phyloP scores from a whole-genome alignment of 371 early-diverging fungal genomes.

The Mycotypha africana region DNA sequence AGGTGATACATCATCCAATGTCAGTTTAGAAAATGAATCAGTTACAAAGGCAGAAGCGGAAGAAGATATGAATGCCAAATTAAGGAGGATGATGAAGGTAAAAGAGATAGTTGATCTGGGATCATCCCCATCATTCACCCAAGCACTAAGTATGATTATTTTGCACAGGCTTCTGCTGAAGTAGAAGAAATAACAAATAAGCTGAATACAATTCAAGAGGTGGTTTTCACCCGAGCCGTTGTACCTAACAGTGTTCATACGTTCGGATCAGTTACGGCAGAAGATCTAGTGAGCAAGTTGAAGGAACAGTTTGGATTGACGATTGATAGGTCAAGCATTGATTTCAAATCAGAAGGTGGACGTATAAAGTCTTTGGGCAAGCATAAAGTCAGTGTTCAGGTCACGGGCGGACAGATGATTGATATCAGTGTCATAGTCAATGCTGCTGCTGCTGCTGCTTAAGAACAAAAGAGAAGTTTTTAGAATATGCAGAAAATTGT shows the following conservation, averaged over 20 bases:
- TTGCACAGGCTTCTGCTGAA: no score
- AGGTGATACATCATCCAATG: neutral
- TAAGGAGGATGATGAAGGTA: no score
- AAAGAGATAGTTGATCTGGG: no score
- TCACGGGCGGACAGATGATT: slow-evolving; percentile 19
- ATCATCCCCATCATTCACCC: no score
- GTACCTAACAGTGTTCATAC: slow-evolving; percentile 37
- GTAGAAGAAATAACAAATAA: slow-evolving; percentile 12
- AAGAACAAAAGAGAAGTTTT: neutral
- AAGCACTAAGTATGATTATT: no score
- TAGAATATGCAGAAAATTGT: no score
- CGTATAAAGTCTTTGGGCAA: slow-evolving; percentile 43
- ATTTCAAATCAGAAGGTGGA: slow-evolving; percentile 32
- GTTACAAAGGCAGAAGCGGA: neutral
- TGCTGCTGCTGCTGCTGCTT: slow-evolving; percentile 16
- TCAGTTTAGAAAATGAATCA: no score
- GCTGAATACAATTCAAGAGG: slow-evolving; percentile 17
- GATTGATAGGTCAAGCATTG: slow-evolving; percentile 33
- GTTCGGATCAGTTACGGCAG: slow-evolving; percentile 49
- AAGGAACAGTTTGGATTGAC: slow-evolving; percentile 30
- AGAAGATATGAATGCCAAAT: neutral
- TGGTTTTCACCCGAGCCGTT: slow-evolving; percentile 35
- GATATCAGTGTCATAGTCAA: slow-evolving; percentile 26
- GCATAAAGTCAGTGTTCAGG: slow-evolving; percentile 23
- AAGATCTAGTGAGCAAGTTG: slow-evolving; percentile 34